phyloP scores from a whole-genome alignment of 768 basidiomycete species.

The Mycena indigotica region DNA sequence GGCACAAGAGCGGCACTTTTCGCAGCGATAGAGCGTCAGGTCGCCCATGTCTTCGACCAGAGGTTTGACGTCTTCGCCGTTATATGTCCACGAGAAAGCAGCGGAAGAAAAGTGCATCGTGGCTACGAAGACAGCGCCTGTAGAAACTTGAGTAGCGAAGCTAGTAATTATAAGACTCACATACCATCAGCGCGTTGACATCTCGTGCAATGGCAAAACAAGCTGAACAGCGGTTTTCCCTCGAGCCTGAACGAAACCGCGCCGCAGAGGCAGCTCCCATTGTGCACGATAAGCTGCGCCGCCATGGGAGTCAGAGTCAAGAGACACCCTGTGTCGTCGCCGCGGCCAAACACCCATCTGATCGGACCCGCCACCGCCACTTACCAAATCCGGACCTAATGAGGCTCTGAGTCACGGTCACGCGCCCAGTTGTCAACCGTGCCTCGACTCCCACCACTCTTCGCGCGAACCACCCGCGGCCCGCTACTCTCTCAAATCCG shows the following conservation, averaged over 20 bases:
- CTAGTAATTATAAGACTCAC: background rate
- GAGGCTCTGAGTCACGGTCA: background rate
- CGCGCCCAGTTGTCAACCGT: background rate
- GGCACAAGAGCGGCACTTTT: slow-evolving; percentile 16
- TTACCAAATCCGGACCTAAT: background rate
- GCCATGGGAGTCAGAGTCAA: background rate
- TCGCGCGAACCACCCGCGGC: background rate
- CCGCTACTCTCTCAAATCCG: too few relatives aligned
- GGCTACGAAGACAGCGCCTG: slow-evolving; percentile 20
- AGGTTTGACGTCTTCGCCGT: slow-evolving; percentile 1
- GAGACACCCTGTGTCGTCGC: background rate
- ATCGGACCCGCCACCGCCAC: too few relatives aligned
- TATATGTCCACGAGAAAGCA: slow-evolving; percentile 20
- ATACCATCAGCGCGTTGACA: slow-evolving; percentile 20
- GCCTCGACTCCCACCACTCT: background rate
- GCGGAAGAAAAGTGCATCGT: slow-evolving; percentile 12
- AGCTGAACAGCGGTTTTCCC: slow-evolving; percentile 20
- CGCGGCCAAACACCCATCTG: background rate
- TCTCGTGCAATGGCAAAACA: slow-evolving; percentile 22
- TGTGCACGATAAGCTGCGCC: background rate
- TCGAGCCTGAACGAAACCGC: slow-evolving; percentile 3
- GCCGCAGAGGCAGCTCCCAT: slow-evolving; percentile 19
- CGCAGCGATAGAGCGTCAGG: slow-evolving; percentile 16
- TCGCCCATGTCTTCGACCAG: slow-evolving; percentile 3
- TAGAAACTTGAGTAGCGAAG: background rate